Conservation (phyloP, 2,329 filamentous ascomycete species). For the Cladosporium austrohemisphaericum region DNA sequence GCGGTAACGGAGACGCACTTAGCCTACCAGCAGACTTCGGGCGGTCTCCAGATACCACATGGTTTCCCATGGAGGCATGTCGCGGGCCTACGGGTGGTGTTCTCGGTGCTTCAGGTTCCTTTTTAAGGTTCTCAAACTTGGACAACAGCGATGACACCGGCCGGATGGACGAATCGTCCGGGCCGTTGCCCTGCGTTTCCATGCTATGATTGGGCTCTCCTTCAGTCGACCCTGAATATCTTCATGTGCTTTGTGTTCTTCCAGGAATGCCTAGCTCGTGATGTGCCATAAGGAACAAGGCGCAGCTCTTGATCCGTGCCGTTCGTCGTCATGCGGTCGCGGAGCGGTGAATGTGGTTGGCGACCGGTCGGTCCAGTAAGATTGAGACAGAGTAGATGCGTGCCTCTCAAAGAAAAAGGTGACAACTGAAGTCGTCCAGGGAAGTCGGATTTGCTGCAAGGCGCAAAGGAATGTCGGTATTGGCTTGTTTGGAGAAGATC, state of each 20-base stretch:
- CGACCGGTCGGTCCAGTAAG: too few relatives aligned
- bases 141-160: constrained; percentile 78
- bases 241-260: constrained; percentile 4
- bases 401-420: too few relatives aligned
- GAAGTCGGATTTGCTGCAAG: too few relatives aligned
- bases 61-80: constrained; percentile 18
- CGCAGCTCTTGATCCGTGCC: too few relatives aligned
- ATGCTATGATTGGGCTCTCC: background rate
- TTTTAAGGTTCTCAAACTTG: constrained; percentile 71
- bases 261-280: constrained; percentile 12
- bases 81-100: constrained; percentile 18
- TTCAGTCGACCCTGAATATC: background rate
- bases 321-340: too few relatives aligned
- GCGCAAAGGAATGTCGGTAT: background rate
- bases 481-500: too few relatives aligned
- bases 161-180: constrained; percentile 74
- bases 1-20: constrained; percentile 18
- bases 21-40: constrained; percentile 10
- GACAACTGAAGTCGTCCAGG: too few relatives aligned
- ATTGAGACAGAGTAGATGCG: too few relatives aligned
- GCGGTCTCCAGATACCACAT: background rate
- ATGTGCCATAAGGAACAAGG: constrained; percentile 7
- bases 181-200: constrained; percentile 46
- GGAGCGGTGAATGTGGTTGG: too few relatives aligned
- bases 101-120: constrained; percentile 22